phyloP scores from a whole-genome alignment of 768 basidiomycete species.

The Mycena vitilis region DNA sequence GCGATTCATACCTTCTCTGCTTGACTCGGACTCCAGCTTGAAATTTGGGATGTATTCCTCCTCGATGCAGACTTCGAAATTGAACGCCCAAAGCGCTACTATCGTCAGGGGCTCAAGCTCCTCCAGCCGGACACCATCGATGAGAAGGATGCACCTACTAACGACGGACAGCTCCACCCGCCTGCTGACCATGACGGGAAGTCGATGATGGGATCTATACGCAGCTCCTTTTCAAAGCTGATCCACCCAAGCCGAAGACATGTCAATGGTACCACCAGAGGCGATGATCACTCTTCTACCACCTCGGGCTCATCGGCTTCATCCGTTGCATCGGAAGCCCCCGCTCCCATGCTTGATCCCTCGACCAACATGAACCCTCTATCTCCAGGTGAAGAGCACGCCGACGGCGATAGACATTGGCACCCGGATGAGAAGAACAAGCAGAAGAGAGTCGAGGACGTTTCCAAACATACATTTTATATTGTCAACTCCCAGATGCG shows the following conservation, averaged over 20 bases:
- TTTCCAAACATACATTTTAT: conserved; percentile 95
- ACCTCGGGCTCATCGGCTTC: conserved; percentile 51
- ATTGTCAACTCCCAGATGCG: conserved; percentile 91
- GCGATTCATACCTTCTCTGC: conserved; percentile 1
- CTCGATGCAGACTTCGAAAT: conserved; percentile 91
- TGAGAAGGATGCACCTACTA: conserved; percentile 21
- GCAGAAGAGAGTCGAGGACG: conserved; percentile 65
- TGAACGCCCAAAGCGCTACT: conserved; percentile 89
- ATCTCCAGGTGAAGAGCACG: conserved; percentile 41
- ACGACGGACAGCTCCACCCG: conserved; percentile 18
- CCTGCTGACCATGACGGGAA: conserved; percentile 45
- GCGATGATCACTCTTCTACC: conserved; percentile 40
- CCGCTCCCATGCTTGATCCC: conserved; percentile 80
- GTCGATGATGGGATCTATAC: conserved; percentile 63
- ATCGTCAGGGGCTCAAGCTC: conserved; percentile 85
- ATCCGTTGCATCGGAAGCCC: conserved; percentile 52
- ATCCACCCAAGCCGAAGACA: conserved; percentile 50
- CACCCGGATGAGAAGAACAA: conserved; percentile 56
- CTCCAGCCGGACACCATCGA: conserved; percentile 54
- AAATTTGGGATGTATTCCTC: conserved; percentile 94
- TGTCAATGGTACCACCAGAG: conserved; percentile 36
- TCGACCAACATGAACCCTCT: conserved; percentile 80
- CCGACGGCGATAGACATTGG: conserved; percentile 40
- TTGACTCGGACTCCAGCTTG: conserved; percentile 57
- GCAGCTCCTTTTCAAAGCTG: conserved; percentile 56